A percentile compares a stretch with the other conserved stretches of the same genome.
Conservation (phyloP, 805 yeast species). For the Cyberlindnera lachancei region DNA sequence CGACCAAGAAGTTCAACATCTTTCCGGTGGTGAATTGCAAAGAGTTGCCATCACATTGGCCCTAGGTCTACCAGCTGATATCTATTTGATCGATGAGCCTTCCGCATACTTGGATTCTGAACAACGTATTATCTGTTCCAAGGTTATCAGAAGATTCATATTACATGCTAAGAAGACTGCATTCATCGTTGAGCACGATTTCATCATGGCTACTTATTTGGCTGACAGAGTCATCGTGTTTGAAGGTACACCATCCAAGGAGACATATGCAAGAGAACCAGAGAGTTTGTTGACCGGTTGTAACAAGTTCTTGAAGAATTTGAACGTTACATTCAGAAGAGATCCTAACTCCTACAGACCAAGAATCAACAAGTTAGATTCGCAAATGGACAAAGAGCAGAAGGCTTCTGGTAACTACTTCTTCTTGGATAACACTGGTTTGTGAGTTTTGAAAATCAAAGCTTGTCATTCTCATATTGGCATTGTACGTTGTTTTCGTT, state of each 20-base stretch:
- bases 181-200: slow-evolving; percentile 99
- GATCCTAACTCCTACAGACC: slow-evolving; percentile 98
- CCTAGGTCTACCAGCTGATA: slow-evolving; percentile 91
- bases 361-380: slow-evolving; percentile 93
- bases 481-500: too few relatives aligned
- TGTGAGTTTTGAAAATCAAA: too few relatives aligned
- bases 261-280: slow-evolving; percentile 81
- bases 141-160: slow-evolving; percentile 94
- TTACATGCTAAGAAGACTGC: slow-evolving; percentile 97
- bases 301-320: slow-evolving; percentile 91
- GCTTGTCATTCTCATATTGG: too few relatives aligned
- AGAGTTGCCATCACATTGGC: slow-evolving; percentile 97
- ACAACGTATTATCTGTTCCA: slow-evolving; percentile 98
- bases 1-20: slow-evolving; percentile 95
- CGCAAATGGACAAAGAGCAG: slow-evolving; percentile 99
- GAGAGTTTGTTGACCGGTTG: slow-evolving; percentile 95
- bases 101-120: slow-evolving; percentile 98
- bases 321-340: slow-evolving; percentile 97
- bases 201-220: slow-evolving; percentile 98
- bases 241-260: slow-evolving; percentile 87
- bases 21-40: slow-evolving; percentile 99
- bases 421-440: slow-evolving; percentile 71
- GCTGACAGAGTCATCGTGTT: slow-evolving; percentile 98
- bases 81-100: slow-evolving; percentile 96
- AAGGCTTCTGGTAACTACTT: slow-evolving; percentile 88